Evolutionary conservation across 2,329 filamentous ascomycete species (phyloP), one percentile per base, ranked within the genome.

Genomic region (Xylariales sp.): DNA sequence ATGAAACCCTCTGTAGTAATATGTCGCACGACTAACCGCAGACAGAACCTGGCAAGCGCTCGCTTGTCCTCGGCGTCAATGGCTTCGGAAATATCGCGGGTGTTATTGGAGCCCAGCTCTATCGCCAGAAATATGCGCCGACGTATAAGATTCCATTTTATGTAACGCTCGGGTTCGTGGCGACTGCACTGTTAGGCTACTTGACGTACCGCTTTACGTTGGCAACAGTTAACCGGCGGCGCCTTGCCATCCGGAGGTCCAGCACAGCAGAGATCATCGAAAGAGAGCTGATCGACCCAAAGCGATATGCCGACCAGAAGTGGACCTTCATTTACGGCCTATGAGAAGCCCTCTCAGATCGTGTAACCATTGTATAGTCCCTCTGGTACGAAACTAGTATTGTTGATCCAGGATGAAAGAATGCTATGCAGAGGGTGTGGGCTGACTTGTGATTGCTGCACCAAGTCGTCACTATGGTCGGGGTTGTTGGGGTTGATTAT

Each of bases 401-500:
- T n/a, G n/a, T n/a, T n/a, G n/a, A n/a, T 36, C 44, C 44, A 46
- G n/a, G 28, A 15, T 13, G n/a, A n/a, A n/a, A n/a, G n/a, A n/a
- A n/a, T n/a, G n/a, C n/a, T n/a, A n/a, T n/a, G n/a, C n/a, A n/a
- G n/a, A n/a, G n/a, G n/a, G n/a, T n/a, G n/a, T n/a, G n/a, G n/a
- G n/a, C n/a, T n/a, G n/a, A n/a, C n/a, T n/a, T n/a, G n/a, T n/a
- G n/a, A n/a, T n/a, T n/a, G n/a, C n/a, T n/a, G n/a, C n/a, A n/a
- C n/a, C n/a, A n/a, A n/a, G n/a, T n/a, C n/a, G n/a, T n/a, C n/a
- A n/a, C n/a, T n/a, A n/a, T n/a, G n/a, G n/a, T n/a, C n/a, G n/a
- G n/a, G n/a, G n/a, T n/a, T n/a, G n/a, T 21, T 14, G 4, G 13
- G 31, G 23, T 45, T 42, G 10, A 47, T 18, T 5, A 47, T 42